Conservation (phyloP, 768 basidiomycete genomes). For the Cantharellus cinnabarinus region DNA sequence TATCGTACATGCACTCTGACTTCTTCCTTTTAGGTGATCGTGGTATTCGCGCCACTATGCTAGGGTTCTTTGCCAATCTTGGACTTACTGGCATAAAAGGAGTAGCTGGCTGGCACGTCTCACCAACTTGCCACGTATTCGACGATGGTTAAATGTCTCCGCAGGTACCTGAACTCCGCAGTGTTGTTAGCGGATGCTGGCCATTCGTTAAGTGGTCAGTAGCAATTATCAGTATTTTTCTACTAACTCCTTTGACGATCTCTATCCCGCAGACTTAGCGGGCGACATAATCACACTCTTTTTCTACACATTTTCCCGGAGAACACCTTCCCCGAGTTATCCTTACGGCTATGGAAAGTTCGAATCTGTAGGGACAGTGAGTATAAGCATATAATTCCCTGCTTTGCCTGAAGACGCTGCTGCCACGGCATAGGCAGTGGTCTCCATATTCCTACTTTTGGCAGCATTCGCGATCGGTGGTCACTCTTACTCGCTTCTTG, state of each 20-base stretch:
- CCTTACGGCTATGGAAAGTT: slow-evolving; percentile 84
- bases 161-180: slow-evolving; percentile 50
- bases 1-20: neutral
- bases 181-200: slow-evolving; percentile 85
- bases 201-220: slow-evolving; percentile 69
- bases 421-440: neutral
- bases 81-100: slow-evolving; percentile 70
- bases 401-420: neutral
- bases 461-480: slow-evolving; percentile 50
- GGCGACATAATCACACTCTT: slow-evolving; percentile 85
- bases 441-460: slow-evolving; percentile 69
- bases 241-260: slow-evolving; percentile 1
- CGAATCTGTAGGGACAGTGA: slow-evolving; percentile 85
- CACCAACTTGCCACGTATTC: slow-evolving; percentile 1
- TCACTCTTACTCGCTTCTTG: slow-evolving; percentile 1
- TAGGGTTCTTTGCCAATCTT: slow-evolving; percentile 70
- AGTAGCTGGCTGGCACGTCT: slow-evolving; percentile 60
- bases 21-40: slow-evolving; percentile 35
- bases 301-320: slow-evolving; percentile 69
- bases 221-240: slow-evolving; percentile 5
- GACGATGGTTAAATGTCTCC: neutral
- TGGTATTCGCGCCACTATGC: slow-evolving; percentile 65
- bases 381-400: slow-evolving; percentile 16
- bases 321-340: slow-evolving; percentile 57
- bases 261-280: slow-evolving; percentile 37